Percentiles rank a stretch among this genome's conserved stretches.
Conservation (phyloP, 2,329 filamentous ascomycete genomes). For the Fusarium nodosum region DNA sequence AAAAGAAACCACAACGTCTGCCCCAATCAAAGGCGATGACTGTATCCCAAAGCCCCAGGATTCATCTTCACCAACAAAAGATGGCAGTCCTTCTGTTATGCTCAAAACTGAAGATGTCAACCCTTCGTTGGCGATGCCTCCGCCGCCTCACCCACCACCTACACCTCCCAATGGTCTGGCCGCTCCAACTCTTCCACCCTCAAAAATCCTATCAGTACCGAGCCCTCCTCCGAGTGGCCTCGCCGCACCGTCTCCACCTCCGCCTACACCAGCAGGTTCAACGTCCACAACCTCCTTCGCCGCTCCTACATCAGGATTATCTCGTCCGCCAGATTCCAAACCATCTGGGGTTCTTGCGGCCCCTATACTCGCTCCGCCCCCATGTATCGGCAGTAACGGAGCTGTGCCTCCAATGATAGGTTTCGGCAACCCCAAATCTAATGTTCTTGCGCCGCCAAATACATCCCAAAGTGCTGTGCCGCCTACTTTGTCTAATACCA, state of each 20-base stretch:
- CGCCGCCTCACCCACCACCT: conserved; percentile 42
- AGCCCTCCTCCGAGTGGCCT: conserved; percentile 37
- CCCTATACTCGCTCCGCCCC: conserved; percentile 56
- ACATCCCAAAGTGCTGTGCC: conserved; percentile 52
- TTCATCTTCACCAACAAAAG: conserved; percentile 6
- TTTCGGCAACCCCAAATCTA: conserved; percentile 56
- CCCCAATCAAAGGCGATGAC: conserved; percentile 18
- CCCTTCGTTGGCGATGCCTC: conserved; percentile 41
- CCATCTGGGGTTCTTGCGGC: conserved; percentile 56
- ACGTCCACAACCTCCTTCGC: conserved; percentile 29
- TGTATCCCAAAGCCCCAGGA: conserved; percentile 10
- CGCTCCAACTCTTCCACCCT: conserved; percentile 33
- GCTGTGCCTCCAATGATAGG: conserved; percentile 48
- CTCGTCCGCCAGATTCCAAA: conserved; percentile 47
- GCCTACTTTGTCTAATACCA: conserved; percentile 33
- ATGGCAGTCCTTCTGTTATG: background rate
- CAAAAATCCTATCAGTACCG: conserved; percentile 32
- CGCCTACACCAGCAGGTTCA: conserved; percentile 8
- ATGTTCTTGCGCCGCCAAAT: conserved; percentile 62
- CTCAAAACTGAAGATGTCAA: conserved; percentile 31
- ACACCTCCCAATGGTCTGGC: conserved; percentile 40
- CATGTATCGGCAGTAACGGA: conserved; percentile 49
- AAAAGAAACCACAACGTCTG: conserved; percentile 10
- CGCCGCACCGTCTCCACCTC: conserved; percentile 39
- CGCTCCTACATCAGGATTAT: conserved; percentile 43